Base-by-base conservation (phyloP, 257 asterid genomes). In the Scutellaria minor region DNA sequence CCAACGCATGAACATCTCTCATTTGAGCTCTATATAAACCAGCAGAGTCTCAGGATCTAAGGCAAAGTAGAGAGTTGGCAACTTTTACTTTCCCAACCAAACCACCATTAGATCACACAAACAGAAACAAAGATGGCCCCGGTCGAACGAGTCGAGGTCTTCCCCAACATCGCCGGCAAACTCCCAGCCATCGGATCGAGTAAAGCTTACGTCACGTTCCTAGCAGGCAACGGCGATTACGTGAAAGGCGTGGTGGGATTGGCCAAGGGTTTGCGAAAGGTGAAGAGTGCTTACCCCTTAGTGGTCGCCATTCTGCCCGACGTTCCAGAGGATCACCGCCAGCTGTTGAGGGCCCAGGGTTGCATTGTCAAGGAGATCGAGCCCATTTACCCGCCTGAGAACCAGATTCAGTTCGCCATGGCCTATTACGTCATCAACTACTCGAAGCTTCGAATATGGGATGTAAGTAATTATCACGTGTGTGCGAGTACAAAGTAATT, bases 371-470 rank as follows among this genome's bases (percentile, higher is more conserved):
- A 54, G 69, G 92, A 86, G 82, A 86, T 84, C 27, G 86, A 60
- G 60, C 87, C 92, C 0, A 79, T 86, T 1, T 78, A 82, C 44
- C 92, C 88, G 8, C 92, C 87, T 0, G 78, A 75, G 37, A 78
- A 76, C 67, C 87, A 86, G 60, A 77, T 79, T 72, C 70, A 82
- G 64, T 86, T 86, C 31, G 87, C 91, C 18, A 86, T 84, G 87
- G 89, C 87, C 3, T 84, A 86, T 66, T 86, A 86, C 35, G 89
- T 86, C 20, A 82, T 86, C 86, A 84, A 84, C 67, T 86, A 86
- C 74, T 86, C 91, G 75, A 86, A 86, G 55, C 89, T 86, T 15
- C 84, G 87, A 14, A 80, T 86, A 22, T 86, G 91, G 91, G 75
- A 84, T 35, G 91, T 84, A 84, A 74, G 87, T 75, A 27, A n/a